These are phyloP conservation scores for Starmera quercuum DNA, from an alignment of 805 yeast species.

Conservation along the genomic window DNA sequence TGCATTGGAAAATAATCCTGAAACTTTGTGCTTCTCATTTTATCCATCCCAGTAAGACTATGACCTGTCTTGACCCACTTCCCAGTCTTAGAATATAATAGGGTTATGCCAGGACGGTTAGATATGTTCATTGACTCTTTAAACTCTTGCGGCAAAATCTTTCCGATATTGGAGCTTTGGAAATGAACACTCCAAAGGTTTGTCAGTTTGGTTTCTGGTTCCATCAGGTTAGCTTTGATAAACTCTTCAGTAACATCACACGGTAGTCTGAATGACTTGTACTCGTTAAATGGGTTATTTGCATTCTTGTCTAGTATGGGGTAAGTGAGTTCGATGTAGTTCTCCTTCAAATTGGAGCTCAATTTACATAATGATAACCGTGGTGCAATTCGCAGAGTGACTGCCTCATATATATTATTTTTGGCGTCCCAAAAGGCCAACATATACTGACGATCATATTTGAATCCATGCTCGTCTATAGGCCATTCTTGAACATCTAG, in stretches of 20 bases:
- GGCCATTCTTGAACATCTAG: slow-evolving; percentile 10
- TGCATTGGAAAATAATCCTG: slow-evolving; percentile 18
- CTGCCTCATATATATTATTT: slow-evolving; percentile 6
- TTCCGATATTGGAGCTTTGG: slow-evolving; percentile 10
- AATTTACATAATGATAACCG: slow-evolving; percentile 10
- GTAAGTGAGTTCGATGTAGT: slow-evolving; percentile 14
- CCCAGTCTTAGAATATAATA: slow-evolving; percentile 10
- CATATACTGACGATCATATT: slow-evolving; percentile 15
- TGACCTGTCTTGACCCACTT: slow-evolving; percentile 12
- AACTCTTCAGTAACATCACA: slow-evolving; percentile 10
- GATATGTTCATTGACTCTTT: slow-evolving; percentile 10
- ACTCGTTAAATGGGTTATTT: background rate
- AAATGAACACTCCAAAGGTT: slow-evolving; percentile 14
- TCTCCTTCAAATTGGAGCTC: slow-evolving; percentile 8
- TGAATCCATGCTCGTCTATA: slow-evolving; percentile 14
- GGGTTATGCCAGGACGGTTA: slow-evolving; percentile 6
- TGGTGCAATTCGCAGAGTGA: slow-evolving; percentile 10
- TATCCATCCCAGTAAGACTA: slow-evolving; percentile 1
- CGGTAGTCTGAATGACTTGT: slow-evolving; percentile 11
- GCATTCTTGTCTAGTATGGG: slow-evolving; percentile 2
- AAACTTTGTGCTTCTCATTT: slow-evolving; percentile 9
- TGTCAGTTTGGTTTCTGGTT: slow-evolving; percentile 3
- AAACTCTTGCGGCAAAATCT: slow-evolving; percentile 14
- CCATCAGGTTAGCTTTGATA: slow-evolving; percentile 6
- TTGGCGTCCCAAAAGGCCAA: slow-evolving; percentile 14